Evolutionary conservation across 345 rosid species (phyloP).

Genomic region (Corchorus olitorius): DNA sequence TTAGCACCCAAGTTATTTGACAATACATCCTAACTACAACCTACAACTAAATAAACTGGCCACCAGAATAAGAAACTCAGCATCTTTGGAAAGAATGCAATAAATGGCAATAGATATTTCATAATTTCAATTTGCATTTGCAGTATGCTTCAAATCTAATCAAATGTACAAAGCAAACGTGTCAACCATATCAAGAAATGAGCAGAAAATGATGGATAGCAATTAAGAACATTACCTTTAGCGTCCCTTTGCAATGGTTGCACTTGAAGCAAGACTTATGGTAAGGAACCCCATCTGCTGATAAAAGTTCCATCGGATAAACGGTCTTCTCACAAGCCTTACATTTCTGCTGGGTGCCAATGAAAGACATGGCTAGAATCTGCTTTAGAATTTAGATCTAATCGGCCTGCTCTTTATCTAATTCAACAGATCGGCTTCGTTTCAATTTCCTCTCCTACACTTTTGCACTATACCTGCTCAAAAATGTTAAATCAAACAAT

Average conservation of each 20-base stretch:
- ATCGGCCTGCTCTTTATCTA: conserved; percentile 21
- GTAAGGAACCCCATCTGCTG: conserved; percentile 87
- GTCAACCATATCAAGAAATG: conserved; percentile 7
- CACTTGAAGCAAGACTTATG: conserved; percentile 97
- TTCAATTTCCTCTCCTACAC: neutral
- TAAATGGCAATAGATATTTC: neutral
- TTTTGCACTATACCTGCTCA: conserved; percentile 8
- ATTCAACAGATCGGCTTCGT: neutral
- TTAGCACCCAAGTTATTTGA: neutral
- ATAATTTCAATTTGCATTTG: neutral
- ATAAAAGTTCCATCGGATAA: conserved; percentile 86
- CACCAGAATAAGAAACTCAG: conserved; percentile 1
- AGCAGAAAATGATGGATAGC: neutral
- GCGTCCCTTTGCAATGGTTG: conserved; percentile 91
- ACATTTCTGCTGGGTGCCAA: conserved; percentile 95
- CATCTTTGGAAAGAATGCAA: neutral
- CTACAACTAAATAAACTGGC: neutral
- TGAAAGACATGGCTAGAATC: conserved; percentile 69
- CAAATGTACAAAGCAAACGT: neutral
- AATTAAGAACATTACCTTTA: conserved; percentile 50
- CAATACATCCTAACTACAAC: no score
- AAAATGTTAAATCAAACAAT: neutral
- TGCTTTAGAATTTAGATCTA: conserved; percentile 30
- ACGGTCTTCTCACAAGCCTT: conserved; percentile 97
- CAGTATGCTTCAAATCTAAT: neutral